A percentile compares a stretch with the other conserved stretches of the same genome.
These are phyloP conservation scores for Verticillium nonalfalfae DNA, from an alignment of 2,329 filamentous ascomycete species.

Conservation along the genomic window DNA sequence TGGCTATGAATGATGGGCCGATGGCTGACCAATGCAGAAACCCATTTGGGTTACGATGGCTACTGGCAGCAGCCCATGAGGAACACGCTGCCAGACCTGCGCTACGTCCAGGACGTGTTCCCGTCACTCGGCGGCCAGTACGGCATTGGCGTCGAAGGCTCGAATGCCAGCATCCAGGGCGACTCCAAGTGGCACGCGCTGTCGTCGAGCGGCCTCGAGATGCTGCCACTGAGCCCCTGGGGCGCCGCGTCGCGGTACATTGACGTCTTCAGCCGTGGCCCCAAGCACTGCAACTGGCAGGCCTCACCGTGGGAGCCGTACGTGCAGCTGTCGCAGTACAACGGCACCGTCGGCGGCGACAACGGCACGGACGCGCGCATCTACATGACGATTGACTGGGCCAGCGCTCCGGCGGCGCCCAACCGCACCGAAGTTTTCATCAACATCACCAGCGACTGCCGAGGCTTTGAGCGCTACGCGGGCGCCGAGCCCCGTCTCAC, in stretches of 20 bases:
- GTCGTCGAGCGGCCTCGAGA: slow-evolving; percentile 42
- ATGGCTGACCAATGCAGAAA: slow-evolving; percentile 25
- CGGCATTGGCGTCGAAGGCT: slow-evolving; percentile 57
- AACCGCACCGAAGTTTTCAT: slow-evolving; percentile 41
- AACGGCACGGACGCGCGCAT: slow-evolving; percentile 47
- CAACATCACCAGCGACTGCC: slow-evolving; percentile 42
- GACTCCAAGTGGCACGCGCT: slow-evolving; percentile 42
- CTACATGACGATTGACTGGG: slow-evolving; percentile 48
- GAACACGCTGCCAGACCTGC: slow-evolving; percentile 56
- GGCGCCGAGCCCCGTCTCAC: slow-evolving; percentile 37
- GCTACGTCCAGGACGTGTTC: slow-evolving; percentile 52
- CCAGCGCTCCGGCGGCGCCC: slow-evolving; percentile 47
- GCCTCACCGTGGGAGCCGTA: slow-evolving; percentile 41
- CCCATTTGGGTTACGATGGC: slow-evolving; percentile 46
- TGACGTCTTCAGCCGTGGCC: slow-evolving; percentile 57
- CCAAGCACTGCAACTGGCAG: slow-evolving; percentile 43
- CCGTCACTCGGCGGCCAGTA: slow-evolving; percentile 55
- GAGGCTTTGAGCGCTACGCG: slow-evolving; percentile 33
- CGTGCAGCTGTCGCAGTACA: slow-evolving; percentile 42
- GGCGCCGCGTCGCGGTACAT: slow-evolving; percentile 51
- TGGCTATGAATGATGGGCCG: too few relatives aligned
- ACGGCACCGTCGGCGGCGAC: slow-evolving; percentile 40
- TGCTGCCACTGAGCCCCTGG: slow-evolving; percentile 53
- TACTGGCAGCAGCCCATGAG: slow-evolving; percentile 69
- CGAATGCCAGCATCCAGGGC: slow-evolving; percentile 60